Evolutionary conservation across 305 asterid species (phyloP).

Genomic region (Fraxinus greggii): DNA sequence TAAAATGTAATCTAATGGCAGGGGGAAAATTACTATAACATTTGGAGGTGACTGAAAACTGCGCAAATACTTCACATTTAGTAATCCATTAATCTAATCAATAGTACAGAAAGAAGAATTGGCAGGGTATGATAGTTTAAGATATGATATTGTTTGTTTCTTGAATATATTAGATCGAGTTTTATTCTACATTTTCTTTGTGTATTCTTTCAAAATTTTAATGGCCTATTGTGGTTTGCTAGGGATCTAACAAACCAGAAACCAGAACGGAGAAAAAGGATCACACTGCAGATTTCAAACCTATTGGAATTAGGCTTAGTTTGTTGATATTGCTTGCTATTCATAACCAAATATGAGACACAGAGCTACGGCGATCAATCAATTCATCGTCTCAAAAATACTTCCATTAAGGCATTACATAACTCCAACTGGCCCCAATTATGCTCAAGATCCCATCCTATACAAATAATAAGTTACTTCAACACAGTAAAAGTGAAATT

Average conservation of each 20-base stretch:
- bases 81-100: neutral
- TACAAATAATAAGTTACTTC: neutral
- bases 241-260: neutral
- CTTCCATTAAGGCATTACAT: neutral
- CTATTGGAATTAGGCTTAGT: neutral
- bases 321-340: neutral
- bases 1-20: neutral
- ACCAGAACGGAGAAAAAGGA: neutral
- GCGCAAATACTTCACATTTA: neutral
- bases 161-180: neutral
- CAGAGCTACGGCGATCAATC: neutral
- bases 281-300: neutral
- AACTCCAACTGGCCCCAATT: neutral
- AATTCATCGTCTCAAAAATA: neutral
- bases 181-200: neutral
- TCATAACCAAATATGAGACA: neutral
- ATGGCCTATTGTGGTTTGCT: neutral
- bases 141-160: neutral
- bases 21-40: neutral
- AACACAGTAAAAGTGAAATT: neutral
- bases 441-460: neutral
- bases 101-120: neutral
- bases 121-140: neutral
- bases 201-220: neutral
- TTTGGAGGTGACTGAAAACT: neutral